Evolutionary conservation across 192 early-diverging fungal genomes (phyloP).

Genomic region (Podila clonocystis): DNA sequence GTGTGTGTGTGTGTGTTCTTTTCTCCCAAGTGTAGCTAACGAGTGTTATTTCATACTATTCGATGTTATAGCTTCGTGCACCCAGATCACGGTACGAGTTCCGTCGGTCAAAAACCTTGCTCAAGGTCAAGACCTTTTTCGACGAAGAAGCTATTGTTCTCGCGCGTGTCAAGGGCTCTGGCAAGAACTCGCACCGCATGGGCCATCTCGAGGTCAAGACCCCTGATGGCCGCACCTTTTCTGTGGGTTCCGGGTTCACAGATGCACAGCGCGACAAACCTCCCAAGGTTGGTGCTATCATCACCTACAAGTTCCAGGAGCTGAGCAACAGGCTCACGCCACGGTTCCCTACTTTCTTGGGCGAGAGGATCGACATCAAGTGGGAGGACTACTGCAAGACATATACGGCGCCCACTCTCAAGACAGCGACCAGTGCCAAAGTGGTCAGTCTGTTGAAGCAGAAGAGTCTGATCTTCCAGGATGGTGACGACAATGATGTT

Average conservation of each 20-base stretch:
- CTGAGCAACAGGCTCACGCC: constrained; percentile 52
- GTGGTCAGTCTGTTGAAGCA: constrained; percentile 42
- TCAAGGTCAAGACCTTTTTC: constrained; percentile 79
- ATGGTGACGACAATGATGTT: not conserved
- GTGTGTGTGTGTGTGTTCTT: not conserved
- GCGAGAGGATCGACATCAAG: constrained; percentile 47
- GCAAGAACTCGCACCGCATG: constrained; percentile 62
- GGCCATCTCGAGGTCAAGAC: constrained; percentile 70
- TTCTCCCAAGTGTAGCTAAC: not conserved
- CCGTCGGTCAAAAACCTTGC: constrained; percentile 61
- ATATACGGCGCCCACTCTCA: constrained; percentile 36
- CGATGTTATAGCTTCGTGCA: constrained; percentile 17
- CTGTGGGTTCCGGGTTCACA: constrained; percentile 73
- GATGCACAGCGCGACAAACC: constrained; percentile 67
- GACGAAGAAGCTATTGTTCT: constrained; percentile 77
- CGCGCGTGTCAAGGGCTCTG: constrained; percentile 65
- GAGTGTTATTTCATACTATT: not conserved
- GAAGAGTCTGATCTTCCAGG: constrained; percentile 40
- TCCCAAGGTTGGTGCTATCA: constrained; percentile 58
- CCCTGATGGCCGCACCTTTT: constrained; percentile 70
- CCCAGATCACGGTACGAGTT: constrained; percentile 47
- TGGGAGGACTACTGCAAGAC: constrained; percentile 45
- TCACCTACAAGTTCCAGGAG: constrained; percentile 61
- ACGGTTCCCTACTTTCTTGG: constrained; percentile 57
- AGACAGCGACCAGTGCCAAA: constrained; percentile 31